Evolutionary conservation across 805 yeast genomes (phyloP), one percentile per base, ranked within the genome.

Genomic region (Zygotorulaspora chibaensis): DNA sequence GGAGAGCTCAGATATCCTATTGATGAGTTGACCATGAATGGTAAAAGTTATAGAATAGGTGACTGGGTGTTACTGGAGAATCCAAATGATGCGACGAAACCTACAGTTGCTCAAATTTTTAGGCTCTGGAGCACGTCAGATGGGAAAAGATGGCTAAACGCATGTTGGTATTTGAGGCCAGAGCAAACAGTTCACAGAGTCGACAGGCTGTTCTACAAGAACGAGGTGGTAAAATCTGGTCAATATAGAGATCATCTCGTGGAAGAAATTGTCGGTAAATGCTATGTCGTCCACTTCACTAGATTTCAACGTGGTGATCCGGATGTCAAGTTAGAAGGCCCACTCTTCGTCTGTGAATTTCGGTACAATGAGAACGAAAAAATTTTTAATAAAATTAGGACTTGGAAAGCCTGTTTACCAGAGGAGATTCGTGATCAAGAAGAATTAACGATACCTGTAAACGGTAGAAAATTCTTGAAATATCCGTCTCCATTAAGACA

Each of bases 341-440:
- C 93, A 5, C 77, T 95, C 62, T 93, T 89, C 67, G 83, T 93
- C 55, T 93, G 98, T 70, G 99, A 93, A 67, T 87, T 80, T 65
- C 81, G 99, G 59, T 93, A 90, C 68, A 91, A 91, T 62, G 97
- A 91, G 63, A 75, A 79, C 45, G 96, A 87, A 58, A 87, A 87
- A 65, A 83, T 83, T 25, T 93, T 93, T 74, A 93, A 91, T 68
- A 85, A 91, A 62, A 93, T 93, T 58, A 79, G 98, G 61, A 91
- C 99, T 2, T 93, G 99, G 99, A 91, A 88, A 67, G 97, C 97
- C 6, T 93, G 98, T 72, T 75, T 93, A 54, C 99, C 99, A 0
- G 98, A 93, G 66, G 98, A 91, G 66, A 85, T 91, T 39, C 80
- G 98, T 58, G 89, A 85, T 53, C 57, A 69, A 44, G 91, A 87